Base-by-base conservation (phyloP, 2,329 filamentous ascomycete species). In the Delphinella strobiligena region DNA sequence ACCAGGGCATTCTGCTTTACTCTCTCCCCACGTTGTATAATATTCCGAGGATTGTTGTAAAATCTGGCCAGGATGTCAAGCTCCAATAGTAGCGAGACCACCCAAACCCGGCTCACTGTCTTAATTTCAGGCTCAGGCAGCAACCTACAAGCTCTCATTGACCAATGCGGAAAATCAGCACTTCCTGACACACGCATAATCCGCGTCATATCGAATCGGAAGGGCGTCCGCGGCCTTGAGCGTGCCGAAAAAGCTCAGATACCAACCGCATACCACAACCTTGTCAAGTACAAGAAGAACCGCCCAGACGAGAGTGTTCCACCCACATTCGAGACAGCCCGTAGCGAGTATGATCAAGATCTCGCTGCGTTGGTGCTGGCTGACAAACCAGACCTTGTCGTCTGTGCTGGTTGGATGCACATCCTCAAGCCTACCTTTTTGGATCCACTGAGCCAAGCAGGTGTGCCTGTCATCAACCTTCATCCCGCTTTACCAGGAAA, bases 361-460 rank as follows among this genome's bases (percentile, higher is more conserved):
- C 67, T 93, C 46, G 82, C 84, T 0, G 60, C 70, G 31, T 68
- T 80, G 44, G 71, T 93, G 38, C 64, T 89, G 17, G 57, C 61
- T 4, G 72, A 80, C 46, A 61, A 61, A 42, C 85, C 86, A 0
- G 74, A 88, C 40, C 61, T 93, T 40, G 75, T 93, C 36, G 80
- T 91, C 7, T 82, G 87, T 49, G 80, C 83, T 3, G 86, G 87
- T 2, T 93, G 83, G 72, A 93, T 93, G 85, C 80, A 91, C 57
- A 80, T 93, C 42, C 72, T 93, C 36, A 78, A 77, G 0, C 66
- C 68, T 2, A 63, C 68, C 1, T 91, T 93, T 56, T 64, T 93
- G 35, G 68, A 72, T 7, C 82, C 84, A 2, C 55, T 93, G 5
- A 69, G 74, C 24, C 63, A 59, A 10, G 74, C 68, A 0, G 71